Evolutionary conservation across 163 green algal species (phyloP).

Genomic region (Scenedesmus sp.): DNA sequence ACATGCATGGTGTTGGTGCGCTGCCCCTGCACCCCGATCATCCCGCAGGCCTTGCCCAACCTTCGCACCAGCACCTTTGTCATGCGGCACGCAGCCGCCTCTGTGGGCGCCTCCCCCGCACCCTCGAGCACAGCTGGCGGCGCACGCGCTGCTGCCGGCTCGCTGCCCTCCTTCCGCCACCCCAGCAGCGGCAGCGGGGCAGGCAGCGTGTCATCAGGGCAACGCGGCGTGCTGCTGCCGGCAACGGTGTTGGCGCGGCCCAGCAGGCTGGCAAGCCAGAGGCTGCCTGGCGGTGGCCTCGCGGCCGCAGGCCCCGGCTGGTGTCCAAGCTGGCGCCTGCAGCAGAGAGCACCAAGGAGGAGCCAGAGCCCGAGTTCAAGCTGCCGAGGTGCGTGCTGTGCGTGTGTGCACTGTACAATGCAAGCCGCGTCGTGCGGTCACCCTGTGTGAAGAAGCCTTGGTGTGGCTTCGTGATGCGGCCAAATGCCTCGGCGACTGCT

Average conservation of each 20-base stretch:
- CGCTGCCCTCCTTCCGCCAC: not conserved
- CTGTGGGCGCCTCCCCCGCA: not conserved
- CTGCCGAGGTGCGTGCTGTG: conserved; percentile 12
- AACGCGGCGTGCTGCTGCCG: not conserved
- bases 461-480: too few relatives aligned
- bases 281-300: not conserved
- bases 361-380: conserved; percentile 30
- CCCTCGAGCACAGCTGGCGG: not conserved
- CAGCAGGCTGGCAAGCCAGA: conserved; percentile 26
- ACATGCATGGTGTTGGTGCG: not conserved
- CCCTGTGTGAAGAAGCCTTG: too few relatives aligned
- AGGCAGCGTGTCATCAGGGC: not conserved
- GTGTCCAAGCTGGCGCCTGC: not conserved
- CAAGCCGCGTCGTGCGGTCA: too few relatives aligned
- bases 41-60: not conserved
- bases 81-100: conserved; percentile 24
- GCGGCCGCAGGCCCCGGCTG: not conserved
- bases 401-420: too few relatives aligned
- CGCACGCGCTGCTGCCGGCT: not conserved
- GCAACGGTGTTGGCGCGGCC: too few relatives aligned
- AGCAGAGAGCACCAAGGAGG: not conserved
- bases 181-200: not conserved
- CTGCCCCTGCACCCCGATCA: not conserved
- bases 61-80: conserved; percentile 45
- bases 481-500: too few relatives aligned